Base-by-base conservation (phyloP, 2,329 filamentous ascomycete genomes). In the Nigrospora sphaerica region DNA sequence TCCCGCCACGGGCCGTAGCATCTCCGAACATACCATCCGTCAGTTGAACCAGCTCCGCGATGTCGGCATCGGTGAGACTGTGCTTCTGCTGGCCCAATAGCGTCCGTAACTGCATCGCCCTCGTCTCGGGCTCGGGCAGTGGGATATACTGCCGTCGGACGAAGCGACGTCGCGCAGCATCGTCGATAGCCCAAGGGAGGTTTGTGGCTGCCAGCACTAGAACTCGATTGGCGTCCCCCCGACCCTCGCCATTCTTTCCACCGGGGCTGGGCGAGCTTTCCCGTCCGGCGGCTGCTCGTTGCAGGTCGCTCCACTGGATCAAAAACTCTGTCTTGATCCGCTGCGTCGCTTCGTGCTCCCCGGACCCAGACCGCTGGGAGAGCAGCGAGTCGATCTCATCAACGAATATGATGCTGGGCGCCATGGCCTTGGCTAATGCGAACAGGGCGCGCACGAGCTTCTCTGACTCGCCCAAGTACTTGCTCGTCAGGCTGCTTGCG, bases 321-420 rank as follows among this genome's bases (percentile, higher is more conserved):
- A 98, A 71, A 57, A 98, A 98, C 61, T 98, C 93, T 0, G 93
- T 98, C 69, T 98, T 98, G 61, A 96, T 95, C 46, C 93, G 80
- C 47, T 92, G 77, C 1, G 90, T 95, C 1, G 93, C 89, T 67
- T 98, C 93, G 57, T 97, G 88, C 60, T 97, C 93, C 1, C 88
- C 85, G 3, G 84, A 84, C 0, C 88, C 88, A 7, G 86, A 87
- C 44, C 93, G 77, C 14, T 90, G 82, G 1, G 90, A 95, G 1
- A 98, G 75, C 0, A 98, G 71, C 1, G 91, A 95, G 63, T 98
- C 93, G 52, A 98, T 98, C 63, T 98, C 93, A 59, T 98, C 93
- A 5, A 98, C 90, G 56, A 98, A 98, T 48, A 98, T 97, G 62
- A 98, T 97, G 50, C 87, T 93, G 0, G 93, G 93, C 0, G 93